Conservation (phyloP, 2,329 filamentous ascomycete species). For the Fusarium avenaceum region DNA sequence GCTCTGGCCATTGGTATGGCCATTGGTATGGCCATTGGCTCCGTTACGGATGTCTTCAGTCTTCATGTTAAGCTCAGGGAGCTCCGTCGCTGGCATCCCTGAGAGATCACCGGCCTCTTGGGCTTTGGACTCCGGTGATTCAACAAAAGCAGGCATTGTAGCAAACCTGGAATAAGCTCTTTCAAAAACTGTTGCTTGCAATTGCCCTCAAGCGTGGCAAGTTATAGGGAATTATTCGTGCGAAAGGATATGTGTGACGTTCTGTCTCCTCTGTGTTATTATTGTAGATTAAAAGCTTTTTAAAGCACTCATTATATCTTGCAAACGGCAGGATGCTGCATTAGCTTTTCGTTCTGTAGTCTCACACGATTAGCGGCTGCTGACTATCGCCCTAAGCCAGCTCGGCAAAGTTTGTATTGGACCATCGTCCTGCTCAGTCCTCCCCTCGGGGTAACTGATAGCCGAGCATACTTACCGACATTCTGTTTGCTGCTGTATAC, state of each 20-base stretch:
- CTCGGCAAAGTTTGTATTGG: no score
- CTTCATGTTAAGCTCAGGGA: constrained; percentile 28
- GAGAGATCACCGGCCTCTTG: constrained; percentile 9
- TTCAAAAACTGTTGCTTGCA: not conserved
- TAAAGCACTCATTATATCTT: constrained; percentile 5
- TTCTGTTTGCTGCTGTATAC: no score
- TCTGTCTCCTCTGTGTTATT: not conserved
- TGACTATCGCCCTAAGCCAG: no score
- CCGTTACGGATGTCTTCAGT: not conserved
- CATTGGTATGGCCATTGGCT: constrained; percentile 12
- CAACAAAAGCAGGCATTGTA: constrained; percentile 37
- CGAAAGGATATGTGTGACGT: not conserved
- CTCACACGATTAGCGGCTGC: not conserved
- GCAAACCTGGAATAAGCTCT: not conserved
- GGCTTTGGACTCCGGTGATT: constrained; percentile 27
- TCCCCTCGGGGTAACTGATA: no score
- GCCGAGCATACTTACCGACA: no score
- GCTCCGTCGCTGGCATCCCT: constrained; percentile 35
- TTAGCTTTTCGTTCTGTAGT: not conserved
- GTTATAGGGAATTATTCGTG: not conserved
- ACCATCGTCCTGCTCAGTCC: no score
- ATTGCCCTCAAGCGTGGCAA: not conserved
- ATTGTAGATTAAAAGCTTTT: not conserved
- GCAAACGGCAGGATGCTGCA: not conserved
- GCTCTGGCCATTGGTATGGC: constrained; percentile 4